A percentile compares a stretch with the other conserved stretches of the same genome.
These are phyloP conservation scores for Vigna radiata DNA, from an alignment of 306 rosid species.

Conservation along the genomic window DNA sequence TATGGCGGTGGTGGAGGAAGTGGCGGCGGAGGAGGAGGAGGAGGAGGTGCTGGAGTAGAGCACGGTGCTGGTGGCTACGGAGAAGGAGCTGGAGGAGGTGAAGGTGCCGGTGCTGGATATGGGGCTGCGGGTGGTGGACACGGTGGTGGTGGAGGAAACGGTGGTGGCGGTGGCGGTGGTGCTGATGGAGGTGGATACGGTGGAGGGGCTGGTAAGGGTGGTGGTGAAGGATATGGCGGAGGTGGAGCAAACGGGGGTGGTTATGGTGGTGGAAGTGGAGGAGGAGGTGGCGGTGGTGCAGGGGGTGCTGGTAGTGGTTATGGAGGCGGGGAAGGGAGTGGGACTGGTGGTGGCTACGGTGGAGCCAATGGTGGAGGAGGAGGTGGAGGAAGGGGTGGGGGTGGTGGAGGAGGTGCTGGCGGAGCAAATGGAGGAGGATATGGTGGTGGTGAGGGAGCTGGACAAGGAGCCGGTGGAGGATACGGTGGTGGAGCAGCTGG, in stretches of 20 bases:
- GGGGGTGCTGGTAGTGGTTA: slow-evolving; percentile 50
- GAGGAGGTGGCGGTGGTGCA: slow-evolving; percentile 46
- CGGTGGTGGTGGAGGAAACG: slow-evolving; percentile 36
- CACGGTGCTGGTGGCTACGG: slow-evolving; percentile 48
- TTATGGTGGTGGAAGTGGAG: slow-evolving; percentile 39
- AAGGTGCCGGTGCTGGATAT: slow-evolving; percentile 50
- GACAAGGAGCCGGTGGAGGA: slow-evolving; percentile 46
- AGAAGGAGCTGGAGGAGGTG: slow-evolving; percentile 56
- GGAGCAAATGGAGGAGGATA: slow-evolving; percentile 53
- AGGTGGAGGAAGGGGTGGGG: slow-evolving; percentile 41
- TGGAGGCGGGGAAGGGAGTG: slow-evolving; percentile 47
- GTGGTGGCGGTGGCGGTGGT: slow-evolving; percentile 30
- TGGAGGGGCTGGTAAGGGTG: slow-evolving; percentile 5
- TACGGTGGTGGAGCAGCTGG: slow-evolving; percentile 46
- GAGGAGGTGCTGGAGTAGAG: slow-evolving; percentile 39
- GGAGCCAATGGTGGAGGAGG: slow-evolving; percentile 45
- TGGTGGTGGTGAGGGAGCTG: slow-evolving; percentile 50
- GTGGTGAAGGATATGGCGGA: slow-evolving; percentile 43
- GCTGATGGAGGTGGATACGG: slow-evolving; percentile 42
- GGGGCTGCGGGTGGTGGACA: slow-evolving; percentile 42
- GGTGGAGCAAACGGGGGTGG: slow-evolving; percentile 56
- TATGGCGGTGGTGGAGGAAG: slow-evolving; percentile 22
- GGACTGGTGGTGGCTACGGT: slow-evolving; percentile 47
- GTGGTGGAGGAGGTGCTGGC: slow-evolving; percentile 49
- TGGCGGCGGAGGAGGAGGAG: slow-evolving; percentile 31